These are phyloP conservation scores for Neohortaea acidophila DNA, from an alignment of 495 filamentous ascomycete species.

Conservation along the genomic window DNA sequence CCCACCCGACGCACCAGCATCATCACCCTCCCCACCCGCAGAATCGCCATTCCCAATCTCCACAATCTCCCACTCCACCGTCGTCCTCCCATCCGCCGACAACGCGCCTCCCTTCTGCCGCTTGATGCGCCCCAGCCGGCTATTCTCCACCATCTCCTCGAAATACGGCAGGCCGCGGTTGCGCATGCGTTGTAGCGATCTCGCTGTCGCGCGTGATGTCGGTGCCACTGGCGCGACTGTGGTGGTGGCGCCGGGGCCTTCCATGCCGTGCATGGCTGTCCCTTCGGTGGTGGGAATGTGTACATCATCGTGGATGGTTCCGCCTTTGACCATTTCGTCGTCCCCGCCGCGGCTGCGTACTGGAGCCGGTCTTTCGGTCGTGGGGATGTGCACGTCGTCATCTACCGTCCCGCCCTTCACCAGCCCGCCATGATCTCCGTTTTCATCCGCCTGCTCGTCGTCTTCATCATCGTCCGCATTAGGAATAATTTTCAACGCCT, in stretches of 20 bases:
- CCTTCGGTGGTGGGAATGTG: too few species aligned
- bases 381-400: too few species aligned
- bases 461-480: slow-evolving; percentile 24
- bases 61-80: slow-evolving; percentile 69
- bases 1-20: too few species aligned
- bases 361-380: too few species aligned
- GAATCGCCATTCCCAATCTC: slow-evolving; percentile 33
- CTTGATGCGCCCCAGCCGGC: slow-evolving; percentile 50
- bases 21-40: too few species aligned
- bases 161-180: slow-evolving; percentile 61
- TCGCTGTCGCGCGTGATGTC: slow-evolving; percentile 1
- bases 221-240: neutral
- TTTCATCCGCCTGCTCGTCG: neutral
- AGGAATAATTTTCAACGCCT: slow-evolving; percentile 51
- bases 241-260: slow-evolving; percentile 2
- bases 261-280: neutral
- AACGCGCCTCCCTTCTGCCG: slow-evolving; percentile 39
- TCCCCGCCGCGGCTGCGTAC: too few species aligned
- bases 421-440: too few species aligned
- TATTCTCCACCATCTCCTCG: slow-evolving; percentile 62
- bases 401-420: too few species aligned
- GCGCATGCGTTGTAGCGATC: slow-evolving; percentile 23
- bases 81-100: slow-evolving; percentile 37
- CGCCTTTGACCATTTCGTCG: too few species aligned
- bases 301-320: too few species aligned